Conservation (phyloP, 164 flowering plant species). For the Tetracentron sinense region DNA sequence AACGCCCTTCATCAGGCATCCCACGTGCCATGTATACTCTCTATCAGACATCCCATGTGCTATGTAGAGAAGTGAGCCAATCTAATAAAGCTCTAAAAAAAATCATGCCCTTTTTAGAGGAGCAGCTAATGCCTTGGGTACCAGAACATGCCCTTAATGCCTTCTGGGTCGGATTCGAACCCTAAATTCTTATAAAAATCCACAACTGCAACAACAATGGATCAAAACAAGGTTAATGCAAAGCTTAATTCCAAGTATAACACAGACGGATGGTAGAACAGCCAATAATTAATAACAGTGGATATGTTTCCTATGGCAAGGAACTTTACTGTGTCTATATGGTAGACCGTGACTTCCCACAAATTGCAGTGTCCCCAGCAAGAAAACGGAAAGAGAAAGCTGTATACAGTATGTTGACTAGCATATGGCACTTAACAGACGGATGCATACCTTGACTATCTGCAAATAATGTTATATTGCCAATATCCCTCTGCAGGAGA, state of each 20-base stretch:
- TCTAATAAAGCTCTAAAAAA: no score
- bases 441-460: constrained; percentile 88
- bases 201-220: constrained; percentile 60
- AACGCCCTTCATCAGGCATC: no score
- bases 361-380: no score
- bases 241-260: not conserved
- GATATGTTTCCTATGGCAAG: not conserved
- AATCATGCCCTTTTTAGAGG: not conserved
- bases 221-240: constrained; percentile 7
- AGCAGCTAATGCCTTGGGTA: constrained; percentile 50
- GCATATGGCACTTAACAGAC: not conserved
- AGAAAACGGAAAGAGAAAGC: not conserved
- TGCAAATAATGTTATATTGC: constrained; percentile 91
- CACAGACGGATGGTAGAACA: not conserved
- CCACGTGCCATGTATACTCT: no score
- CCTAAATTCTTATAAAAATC: constrained; percentile 87
- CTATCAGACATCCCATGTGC: not conserved
- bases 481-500: constrained; percentile 84
- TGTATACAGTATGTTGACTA: no score
- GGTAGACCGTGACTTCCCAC: no score
- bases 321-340: not conserved
- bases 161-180: constrained; percentile 95
- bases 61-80: no score
- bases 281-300: not conserved
- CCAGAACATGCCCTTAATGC: constrained; percentile 98